phyloP scores from a whole-genome alignment of 2,329 filamentous ascomycete species.

The Alternaria triticina region DNA sequence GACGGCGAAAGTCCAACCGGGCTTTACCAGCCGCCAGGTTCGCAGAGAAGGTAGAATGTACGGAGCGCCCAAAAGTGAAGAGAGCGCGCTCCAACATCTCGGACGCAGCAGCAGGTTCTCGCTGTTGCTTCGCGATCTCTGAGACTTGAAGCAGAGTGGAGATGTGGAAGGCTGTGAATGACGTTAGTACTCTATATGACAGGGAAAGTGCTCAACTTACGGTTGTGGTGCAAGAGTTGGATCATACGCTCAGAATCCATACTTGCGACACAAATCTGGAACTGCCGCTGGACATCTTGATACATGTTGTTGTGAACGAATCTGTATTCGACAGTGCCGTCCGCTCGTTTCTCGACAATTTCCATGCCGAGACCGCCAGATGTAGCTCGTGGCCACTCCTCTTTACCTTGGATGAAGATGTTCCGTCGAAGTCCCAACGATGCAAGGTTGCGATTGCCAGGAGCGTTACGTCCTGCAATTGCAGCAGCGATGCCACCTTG shows the following conservation, averaged over 20 bases:
- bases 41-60: conserved; percentile 80
- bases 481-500: conserved; percentile 66
- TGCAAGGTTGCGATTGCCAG: conserved; percentile 66
- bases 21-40: conserved; percentile 79
- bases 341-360: conserved; percentile 60
- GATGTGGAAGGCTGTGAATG: conserved; percentile 77
- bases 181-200: conserved; percentile 21
- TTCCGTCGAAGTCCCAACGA: conserved; percentile 78
- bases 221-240: conserved; percentile 72
- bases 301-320: conserved; percentile 80
- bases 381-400: conserved; percentile 81
- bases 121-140: conserved; percentile 88
- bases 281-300: conserved; percentile 74
- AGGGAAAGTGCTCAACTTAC: conserved; percentile 37
- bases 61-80: conserved; percentile 90
- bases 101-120: conserved; percentile 82
- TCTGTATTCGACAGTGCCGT: conserved; percentile 73
- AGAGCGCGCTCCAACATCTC: conserved; percentile 90
- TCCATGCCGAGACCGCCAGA: conserved; percentile 87
- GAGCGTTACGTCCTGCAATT: conserved; percentile 61
- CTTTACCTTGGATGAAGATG: conserved; percentile 83
- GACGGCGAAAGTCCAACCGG: conserved; percentile 77
- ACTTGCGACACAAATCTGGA: conserved; percentile 78
- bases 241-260: conserved; percentile 88
- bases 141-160: conserved; percentile 93